Evolutionary conservation across 352 stramenopile genomes (phyloP).

Genomic region (Globisporangium cystogenes): DNA sequence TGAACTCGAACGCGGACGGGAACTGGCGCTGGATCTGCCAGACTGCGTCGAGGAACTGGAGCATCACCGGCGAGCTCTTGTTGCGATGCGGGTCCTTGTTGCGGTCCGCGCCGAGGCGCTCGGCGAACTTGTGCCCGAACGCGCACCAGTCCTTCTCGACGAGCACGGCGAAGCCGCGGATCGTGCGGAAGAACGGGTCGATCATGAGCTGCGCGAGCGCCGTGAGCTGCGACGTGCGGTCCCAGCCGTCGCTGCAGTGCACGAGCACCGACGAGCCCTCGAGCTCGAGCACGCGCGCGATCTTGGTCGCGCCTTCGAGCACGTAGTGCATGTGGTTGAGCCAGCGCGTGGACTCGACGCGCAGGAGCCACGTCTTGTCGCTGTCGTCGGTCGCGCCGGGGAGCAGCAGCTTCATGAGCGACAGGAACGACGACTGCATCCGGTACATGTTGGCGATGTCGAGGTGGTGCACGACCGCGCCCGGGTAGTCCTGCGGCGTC

Average conservation of each 20-base stretch:
- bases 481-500: slow-evolving; percentile 72
- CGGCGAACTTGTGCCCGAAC: slow-evolving; percentile 83
- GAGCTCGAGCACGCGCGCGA: slow-evolving; percentile 81
- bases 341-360: slow-evolving; percentile 75
- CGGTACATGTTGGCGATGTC: slow-evolving; percentile 94
- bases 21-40: slow-evolving; percentile 85
- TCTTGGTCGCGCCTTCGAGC: slow-evolving; percentile 74
- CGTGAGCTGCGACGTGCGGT: slow-evolving; percentile 77
- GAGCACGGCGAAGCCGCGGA: slow-evolving; percentile 71
- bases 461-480: slow-evolving; percentile 76
- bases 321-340: slow-evolving; percentile 82
- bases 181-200: slow-evolving; percentile 84
- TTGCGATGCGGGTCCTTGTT: slow-evolving; percentile 64
- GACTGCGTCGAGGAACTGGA: slow-evolving; percentile 83
- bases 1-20: slow-evolving; percentile 81
- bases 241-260: slow-evolving; percentile 87
- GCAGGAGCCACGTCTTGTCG: slow-evolving; percentile 64
- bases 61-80: slow-evolving; percentile 82
- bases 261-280: slow-evolving; percentile 80
- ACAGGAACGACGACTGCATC: slow-evolving; percentile 79
- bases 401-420: slow-evolving; percentile 66
- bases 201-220: slow-evolving; percentile 84
- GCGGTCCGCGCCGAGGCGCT: slow-evolving; percentile 64
- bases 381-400: slow-evolving; percentile 56
- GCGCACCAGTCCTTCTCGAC: slow-evolving; percentile 86